Base-by-base conservation (phyloP, 225 moss, liverwort and hornwort species). In the Sphagnum tenellum region DNA sequence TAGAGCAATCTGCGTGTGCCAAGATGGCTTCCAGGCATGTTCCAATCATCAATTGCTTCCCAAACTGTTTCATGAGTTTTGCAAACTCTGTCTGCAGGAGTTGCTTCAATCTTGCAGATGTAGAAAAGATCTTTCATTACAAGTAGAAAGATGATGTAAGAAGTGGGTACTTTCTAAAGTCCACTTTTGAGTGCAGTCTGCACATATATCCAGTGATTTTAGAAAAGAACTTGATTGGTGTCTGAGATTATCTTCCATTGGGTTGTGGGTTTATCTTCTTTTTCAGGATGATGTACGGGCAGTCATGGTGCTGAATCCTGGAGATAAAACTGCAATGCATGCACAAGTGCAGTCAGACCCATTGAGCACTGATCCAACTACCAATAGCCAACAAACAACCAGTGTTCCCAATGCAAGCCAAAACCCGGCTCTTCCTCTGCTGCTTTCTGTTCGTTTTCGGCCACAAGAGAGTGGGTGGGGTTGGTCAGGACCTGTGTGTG, bases 401-500 rank as follows among this genome's bases (percentile, higher is more conserved):
- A 9, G 7, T 52, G 53, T 12, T 51, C 61, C 46, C 12, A 71
- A 74, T 65, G 64, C 66, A 57, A 72, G 54, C 70, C 76, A 76
- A 72, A 83, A 71, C 63, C 65, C 74, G 60, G 74, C 59, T 68
- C 76, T 72, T 69, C 69, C 86, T 61, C 64, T 83, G 45, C 89
- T 92, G 61, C 79, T 92, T 46, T 79, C 85, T 64, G 86, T 92
- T n/a, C 83, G 96, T 12, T 92, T 98, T 69, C 90, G 79, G 65
- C 90, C 87, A 3, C 78, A 76, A 69, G 90, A 87, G 50, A 29
- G 77, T 62, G 87, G 81, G 44, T 98, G 96, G 90, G 87, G 87
- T 63, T 98, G 96, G 96, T 98, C 96, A 57, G 96, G 96, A 68
- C 92, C 92, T 57, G 92, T 98, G 47, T 87, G 87, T 74, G 90